Evolutionary conservation across 768 basidiomycete species (phyloP).

Genomic region (Nevesoporus exiguus): DNA sequence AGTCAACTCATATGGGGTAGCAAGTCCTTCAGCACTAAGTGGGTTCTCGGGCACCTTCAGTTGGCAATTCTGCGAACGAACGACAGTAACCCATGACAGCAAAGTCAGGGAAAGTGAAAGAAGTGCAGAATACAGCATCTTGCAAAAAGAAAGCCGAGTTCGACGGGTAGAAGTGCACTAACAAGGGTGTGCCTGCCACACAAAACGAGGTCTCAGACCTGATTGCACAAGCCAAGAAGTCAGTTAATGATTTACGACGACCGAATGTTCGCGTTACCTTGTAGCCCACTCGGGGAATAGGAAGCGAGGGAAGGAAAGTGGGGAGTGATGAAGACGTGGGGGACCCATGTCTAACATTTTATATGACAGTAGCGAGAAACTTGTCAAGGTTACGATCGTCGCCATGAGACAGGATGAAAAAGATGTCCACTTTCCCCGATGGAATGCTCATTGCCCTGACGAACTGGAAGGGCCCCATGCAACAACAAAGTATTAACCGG

Average conservation of each 20-base stretch:
- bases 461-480: neutral
- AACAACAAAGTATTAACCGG: neutral
- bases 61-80: slow-evolving; percentile 23
- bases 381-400: slow-evolving; percentile 9
- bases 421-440: neutral
- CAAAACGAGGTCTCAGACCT: slow-evolving; percentile 26
- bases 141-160: neutral
- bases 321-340: neutral
- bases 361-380: slow-evolving; percentile 10
- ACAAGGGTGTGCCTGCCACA: slow-evolving; percentile 22
- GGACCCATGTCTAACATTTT: neutral
- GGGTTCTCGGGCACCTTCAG: slow-evolving; percentile 20
- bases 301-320: neutral
- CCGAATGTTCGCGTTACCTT: slow-evolving; percentile 5
- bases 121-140: slow-evolving; percentile 10
- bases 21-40: slow-evolving; percentile 26
- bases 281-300: slow-evolving; percentile 8
- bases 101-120: slow-evolving; percentile 15
- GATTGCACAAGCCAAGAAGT: neutral
- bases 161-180: neutral
- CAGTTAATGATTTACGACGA: neutral
- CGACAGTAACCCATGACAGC: slow-evolving; percentile 11
- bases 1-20: slow-evolving; percentile 25
- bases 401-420: slow-evolving; percentile 2
- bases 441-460: neutral